These are phyloP conservation scores for Leishmania guyanensis DNA, from an alignment of 208 protist species.

Conservation along the genomic window DNA sequence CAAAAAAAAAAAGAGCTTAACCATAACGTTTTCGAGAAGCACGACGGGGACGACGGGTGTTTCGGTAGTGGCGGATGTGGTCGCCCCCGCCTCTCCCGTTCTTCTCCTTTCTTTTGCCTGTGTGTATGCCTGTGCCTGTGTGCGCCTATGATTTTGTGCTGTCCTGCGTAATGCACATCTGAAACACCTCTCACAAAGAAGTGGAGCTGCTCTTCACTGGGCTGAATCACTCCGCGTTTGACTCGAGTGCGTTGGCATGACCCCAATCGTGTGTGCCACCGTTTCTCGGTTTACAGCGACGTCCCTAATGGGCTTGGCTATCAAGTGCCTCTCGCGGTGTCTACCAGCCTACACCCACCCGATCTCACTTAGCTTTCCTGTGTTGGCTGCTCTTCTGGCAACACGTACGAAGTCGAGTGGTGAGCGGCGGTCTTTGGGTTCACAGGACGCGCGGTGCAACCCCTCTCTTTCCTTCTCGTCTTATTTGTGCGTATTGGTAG, in stretches of 20 bases:
- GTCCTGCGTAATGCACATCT: neutral
- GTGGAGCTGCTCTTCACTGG: neutral
- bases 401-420: neutral
- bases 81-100: too few species aligned
- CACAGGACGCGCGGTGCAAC: neutral
- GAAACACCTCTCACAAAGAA: neutral
- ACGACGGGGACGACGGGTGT: neutral
- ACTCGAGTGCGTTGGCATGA: neutral
- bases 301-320: neutral
- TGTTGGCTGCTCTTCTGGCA: neutral
- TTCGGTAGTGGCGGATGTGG: neutral
- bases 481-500: neutral
- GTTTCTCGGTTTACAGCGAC: neutral
- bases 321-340: neutral
- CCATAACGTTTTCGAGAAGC: neutral
- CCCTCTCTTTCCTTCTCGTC: neutral
- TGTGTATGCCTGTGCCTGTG: neutral
- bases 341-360: neutral
- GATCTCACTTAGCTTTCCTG: neutral
- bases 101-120: conserved; percentile 5
- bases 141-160: neutral
- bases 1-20: neutral
- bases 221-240: neutral
- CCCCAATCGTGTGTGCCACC: neutral
- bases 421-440: neutral